A percentile compares a stretch with the other conserved stretches of the same genome.
Conservation (phyloP, 2,329 filamentous ascomycete genomes). For the Rhynchosporium graminicola region DNA sequence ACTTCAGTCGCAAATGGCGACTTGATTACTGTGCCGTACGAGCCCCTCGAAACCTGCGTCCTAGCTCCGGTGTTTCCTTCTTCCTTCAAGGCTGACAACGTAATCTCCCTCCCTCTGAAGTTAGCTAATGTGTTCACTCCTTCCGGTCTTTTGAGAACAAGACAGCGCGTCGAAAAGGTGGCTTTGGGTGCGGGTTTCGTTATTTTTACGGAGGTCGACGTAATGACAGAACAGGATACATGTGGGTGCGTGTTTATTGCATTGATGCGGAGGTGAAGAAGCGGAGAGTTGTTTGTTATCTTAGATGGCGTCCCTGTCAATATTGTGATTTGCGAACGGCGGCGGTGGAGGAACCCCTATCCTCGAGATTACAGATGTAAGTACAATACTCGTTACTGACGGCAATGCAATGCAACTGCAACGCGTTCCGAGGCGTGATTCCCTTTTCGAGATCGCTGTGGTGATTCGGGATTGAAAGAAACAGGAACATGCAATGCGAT, state of each 20-base stretch:
- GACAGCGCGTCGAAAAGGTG: not conserved
- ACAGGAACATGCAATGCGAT: no score
- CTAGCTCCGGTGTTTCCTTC: not conserved
- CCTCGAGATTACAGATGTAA: slow-evolving; percentile 9
- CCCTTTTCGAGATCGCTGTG: not conserved
- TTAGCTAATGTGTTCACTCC: not conserved
- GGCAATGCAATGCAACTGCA: slow-evolving; percentile 7
- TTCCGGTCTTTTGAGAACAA: not conserved
- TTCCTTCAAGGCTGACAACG: not conserved
- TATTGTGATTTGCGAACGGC: slow-evolving; percentile 14
- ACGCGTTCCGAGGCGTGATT: not conserved
- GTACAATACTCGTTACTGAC: not conserved
- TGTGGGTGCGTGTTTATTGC: slow-evolving; percentile 2
- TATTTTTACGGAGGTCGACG: slow-evolving; percentile 7
- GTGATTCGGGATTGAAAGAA: no score
- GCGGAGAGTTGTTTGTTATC: not conserved
- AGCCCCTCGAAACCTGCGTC: slow-evolving; percentile 6
- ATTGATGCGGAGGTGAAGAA: not conserved
- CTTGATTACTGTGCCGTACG: not conserved
- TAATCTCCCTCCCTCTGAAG: not conserved
- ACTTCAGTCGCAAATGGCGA: slow-evolving; percentile 9
- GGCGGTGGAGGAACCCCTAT: slow-evolving; percentile 4
- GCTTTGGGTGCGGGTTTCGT: not conserved
- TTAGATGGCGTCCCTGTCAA: slow-evolving; percentile 5
- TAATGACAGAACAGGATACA: slow-evolving; percentile 14